These are phyloP conservation scores for Amaranthus tricolor DNA, from an alignment of 179 eudicot genomes.

Conservation along the genomic window DNA sequence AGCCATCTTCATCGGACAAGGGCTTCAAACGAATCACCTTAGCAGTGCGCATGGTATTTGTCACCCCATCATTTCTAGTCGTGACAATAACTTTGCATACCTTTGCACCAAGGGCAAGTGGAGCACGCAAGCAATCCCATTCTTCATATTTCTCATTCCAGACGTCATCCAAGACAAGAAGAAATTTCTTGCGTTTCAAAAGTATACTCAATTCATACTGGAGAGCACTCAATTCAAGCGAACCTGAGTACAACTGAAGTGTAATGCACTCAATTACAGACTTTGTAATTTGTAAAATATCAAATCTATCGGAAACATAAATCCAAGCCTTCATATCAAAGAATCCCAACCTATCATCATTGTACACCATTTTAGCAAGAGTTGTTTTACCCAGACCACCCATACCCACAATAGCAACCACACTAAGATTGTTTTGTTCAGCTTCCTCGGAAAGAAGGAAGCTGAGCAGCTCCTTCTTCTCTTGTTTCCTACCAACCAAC, in stretches of 20 bases:
- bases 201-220: not conserved
- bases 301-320: constrained; percentile 23
- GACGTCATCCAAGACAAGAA: constrained; percentile 29
- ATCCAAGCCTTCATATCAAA: constrained; percentile 27
- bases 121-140: constrained; percentile 4
- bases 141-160: constrained; percentile 10
- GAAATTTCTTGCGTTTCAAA: constrained; percentile 6
- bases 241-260: not conserved
- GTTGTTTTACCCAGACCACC: constrained; percentile 28
- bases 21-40: not conserved
- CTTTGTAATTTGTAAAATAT: constrained; percentile 14
- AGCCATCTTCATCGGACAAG: constrained; percentile 25
- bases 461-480: constrained; percentile 10
- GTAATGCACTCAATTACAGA: constrained; percentile 18
- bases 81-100: constrained; percentile 30
- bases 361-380: constrained; percentile 22
- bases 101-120: not conserved
- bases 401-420: constrained; percentile 25
- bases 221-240: constrained; percentile 1
- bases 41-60: not conserved
- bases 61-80: constrained; percentile 6
- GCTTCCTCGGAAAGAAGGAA: not conserved
- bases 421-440: not conserved
- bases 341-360: constrained; percentile 2
- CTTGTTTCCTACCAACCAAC: constrained; percentile 23